Percentiles rank a stretch among this genome's conserved stretches.
Conservation (phyloP, 2,329 filamentous ascomycete species). For the Paecilomyces sp. region DNA sequence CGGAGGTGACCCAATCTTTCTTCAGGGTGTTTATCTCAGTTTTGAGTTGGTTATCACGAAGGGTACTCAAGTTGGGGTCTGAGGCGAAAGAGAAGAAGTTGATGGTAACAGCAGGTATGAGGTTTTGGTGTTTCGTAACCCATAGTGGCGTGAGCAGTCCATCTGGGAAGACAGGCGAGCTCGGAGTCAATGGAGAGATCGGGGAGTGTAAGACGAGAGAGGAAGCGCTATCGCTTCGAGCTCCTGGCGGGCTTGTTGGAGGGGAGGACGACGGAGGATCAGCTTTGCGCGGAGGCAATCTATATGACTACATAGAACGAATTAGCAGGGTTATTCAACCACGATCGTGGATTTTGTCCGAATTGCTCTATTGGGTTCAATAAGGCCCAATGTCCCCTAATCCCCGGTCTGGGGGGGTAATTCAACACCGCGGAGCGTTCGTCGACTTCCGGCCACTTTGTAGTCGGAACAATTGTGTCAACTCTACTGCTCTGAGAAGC, state of each 20-base stretch:
- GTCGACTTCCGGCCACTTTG: not conserved
- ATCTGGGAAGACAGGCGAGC: slow-evolving; percentile 79
- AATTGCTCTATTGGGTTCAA: not conserved
- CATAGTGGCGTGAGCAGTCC: slow-evolving; percentile 75
- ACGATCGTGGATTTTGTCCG: not conserved
- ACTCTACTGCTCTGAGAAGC: slow-evolving; percentile 15
- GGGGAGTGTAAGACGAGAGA: slow-evolving; percentile 70
- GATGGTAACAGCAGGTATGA: slow-evolving; percentile 72
- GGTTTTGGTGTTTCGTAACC: slow-evolving; percentile 81
- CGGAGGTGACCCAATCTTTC: slow-evolving; percentile 50
- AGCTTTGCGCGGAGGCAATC: slow-evolving; percentile 56
- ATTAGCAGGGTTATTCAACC: slow-evolving; percentile 12
- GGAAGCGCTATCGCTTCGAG: not conserved
- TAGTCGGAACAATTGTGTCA: slow-evolving; percentile 7
- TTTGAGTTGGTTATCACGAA: slow-evolving; percentile 84
- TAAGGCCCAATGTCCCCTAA: not conserved
- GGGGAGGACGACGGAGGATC: slow-evolving; percentile 49
- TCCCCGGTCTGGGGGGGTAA: not conserved
- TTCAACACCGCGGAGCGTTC: not conserved
- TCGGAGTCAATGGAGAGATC: slow-evolving; percentile 80
- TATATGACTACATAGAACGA: slow-evolving; percentile 37
- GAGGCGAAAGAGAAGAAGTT: slow-evolving; percentile 73
- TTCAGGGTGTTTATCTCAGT: slow-evolving; percentile 76
- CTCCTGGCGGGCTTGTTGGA: slow-evolving; percentile 39
- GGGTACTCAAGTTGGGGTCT: slow-evolving; percentile 63